phyloP scores from a whole-genome alignment of 768 basidiomycete genomes.

The Suillus paluster region DNA sequence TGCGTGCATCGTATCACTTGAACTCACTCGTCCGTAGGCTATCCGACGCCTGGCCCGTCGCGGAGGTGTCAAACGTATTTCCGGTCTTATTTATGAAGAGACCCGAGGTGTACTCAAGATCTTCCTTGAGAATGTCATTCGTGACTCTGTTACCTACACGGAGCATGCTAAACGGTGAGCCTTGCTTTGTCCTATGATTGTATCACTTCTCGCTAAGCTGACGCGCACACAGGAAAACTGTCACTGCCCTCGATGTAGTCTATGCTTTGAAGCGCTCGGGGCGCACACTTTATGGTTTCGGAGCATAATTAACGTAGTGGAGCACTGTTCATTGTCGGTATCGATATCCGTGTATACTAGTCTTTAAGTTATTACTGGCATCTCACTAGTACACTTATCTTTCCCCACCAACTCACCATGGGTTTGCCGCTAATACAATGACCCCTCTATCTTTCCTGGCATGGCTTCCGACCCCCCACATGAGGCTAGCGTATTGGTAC shows the following conservation, averaged over 20 bases:
- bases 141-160: constrained; percentile 90
- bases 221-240: constrained; percentile 54
- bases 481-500: too few species aligned
- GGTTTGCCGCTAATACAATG: neutral
- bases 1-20: neutral
- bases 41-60: constrained; percentile 85
- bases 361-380: neutral
- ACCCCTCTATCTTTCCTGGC: neutral
- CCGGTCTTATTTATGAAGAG: constrained; percentile 87
- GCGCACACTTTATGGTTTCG: constrained; percentile 82
- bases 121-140: constrained; percentile 84
- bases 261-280: constrained; percentile 75
- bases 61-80: constrained; percentile 92
- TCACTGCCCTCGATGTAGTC: constrained; percentile 86
- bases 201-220: constrained; percentile 8
- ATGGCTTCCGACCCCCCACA: neutral
- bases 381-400: constrained; percentile 3
- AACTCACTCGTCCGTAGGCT: constrained; percentile 14
- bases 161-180: constrained; percentile 80
- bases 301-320: constrained; percentile 45
- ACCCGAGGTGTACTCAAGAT: constrained; percentile 90
- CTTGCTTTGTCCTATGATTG: neutral
- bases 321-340: neutral
- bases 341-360: constrained; percentile 14
- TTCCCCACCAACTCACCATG: neutral